These are phyloP conservation scores for Apodospora peruviana DNA, from an alignment of 495 filamentous ascomycete genomes.

Conservation along the genomic window DNA sequence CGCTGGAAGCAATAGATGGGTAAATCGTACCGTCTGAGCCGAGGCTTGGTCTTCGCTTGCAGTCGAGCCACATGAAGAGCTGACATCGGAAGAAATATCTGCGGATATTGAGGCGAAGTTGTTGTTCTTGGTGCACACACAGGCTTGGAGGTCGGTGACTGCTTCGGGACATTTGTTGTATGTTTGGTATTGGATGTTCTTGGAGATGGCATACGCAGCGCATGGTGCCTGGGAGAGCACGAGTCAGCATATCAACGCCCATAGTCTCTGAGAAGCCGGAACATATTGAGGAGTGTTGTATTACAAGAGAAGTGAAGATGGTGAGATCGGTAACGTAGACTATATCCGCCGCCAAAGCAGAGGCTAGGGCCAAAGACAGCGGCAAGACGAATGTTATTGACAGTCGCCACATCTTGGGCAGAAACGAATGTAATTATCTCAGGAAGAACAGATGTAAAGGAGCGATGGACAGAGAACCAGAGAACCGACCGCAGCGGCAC, in stretches of 20 bases:
- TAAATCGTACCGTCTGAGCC: slow-evolving; percentile 29
- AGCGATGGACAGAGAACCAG: neutral
- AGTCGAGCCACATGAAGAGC: slow-evolving; percentile 33
- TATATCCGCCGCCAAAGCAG: slow-evolving; percentile 11
- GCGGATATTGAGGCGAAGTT: slow-evolving; percentile 36
- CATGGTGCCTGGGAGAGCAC: slow-evolving; percentile 37
- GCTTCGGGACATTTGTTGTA: slow-evolving; percentile 32
- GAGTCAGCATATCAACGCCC: neutral
- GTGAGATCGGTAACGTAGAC: slow-evolving; percentile 41
- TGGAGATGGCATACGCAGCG: slow-evolving; percentile 34
- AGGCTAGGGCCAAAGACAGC: slow-evolving; percentile 6
- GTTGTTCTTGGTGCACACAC: slow-evolving; percentile 45
- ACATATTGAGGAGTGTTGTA: too few relatives aligned
- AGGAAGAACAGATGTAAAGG: neutral
- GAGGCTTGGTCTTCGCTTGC: slow-evolving; percentile 42
- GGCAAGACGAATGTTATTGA: slow-evolving; percentile 2
- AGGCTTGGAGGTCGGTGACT: slow-evolving; percentile 37
- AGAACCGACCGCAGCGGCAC: neutral
- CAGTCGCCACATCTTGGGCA: slow-evolving; percentile 13
- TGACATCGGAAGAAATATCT: slow-evolving; percentile 31
- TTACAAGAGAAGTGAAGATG: slow-evolving; percentile 38
- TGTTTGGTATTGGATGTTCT: slow-evolving; percentile 36
- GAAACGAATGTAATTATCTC: slow-evolving; percentile 1
- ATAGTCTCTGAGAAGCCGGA: too few relatives aligned
- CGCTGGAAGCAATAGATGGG: too few relatives aligned